Base-by-base conservation (phyloP, 2,329 filamentous ascomycete species). In the Neoarthrinium moseri region DNA sequence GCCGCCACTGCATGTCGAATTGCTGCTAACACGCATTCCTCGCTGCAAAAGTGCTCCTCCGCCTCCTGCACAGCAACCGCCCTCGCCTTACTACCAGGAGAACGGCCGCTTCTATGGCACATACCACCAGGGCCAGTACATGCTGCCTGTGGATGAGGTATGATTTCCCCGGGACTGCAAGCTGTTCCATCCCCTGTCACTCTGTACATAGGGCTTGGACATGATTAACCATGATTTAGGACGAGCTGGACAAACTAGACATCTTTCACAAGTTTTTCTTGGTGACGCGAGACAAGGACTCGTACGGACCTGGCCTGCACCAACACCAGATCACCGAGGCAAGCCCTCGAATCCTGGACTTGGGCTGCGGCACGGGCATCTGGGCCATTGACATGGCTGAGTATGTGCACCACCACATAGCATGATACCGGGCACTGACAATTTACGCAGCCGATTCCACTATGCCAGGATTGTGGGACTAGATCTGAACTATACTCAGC, bases 361-460 rank as follows among this genome's bases (percentile, higher is more conserved):
- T 96, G 44, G 92, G 91, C 33, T 91, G 87, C 52, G 92, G 91
- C 17, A 95, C 90, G 1, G 91, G 90, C 30, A 92, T 95, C 50
- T 97, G 92, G 92, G 82, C 87, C 32, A 88, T 95, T 56, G 87
- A 92, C 55, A 86, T 96, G 69, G 87, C 87, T 51, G 84, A 87
- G 79, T 89, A 72, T 70, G 81, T 64, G 10, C 23, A 5, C 40
- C 18, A 6, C 20, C 12, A 21, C 15, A 23, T 21, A 22, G 6
- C 15, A 6, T 21, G 35, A 35, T 32, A 41, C 42, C 33, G 40
- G 37, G 49, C 47, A 30, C 29, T 32, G 22, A 18, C 22, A 30
- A n/a, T 29, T 1, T 43, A 3, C 12, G 12, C n/a, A 12, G 38
- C 17, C 23, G 8, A 43, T 34, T 32, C 20, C 30, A 29, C 12